Percentiles rank a stretch among this genome's conserved stretches.
phyloP scores from a whole-genome alignment of 768 basidiomycete genomes.

The Panaeolus papilionaceus region DNA sequence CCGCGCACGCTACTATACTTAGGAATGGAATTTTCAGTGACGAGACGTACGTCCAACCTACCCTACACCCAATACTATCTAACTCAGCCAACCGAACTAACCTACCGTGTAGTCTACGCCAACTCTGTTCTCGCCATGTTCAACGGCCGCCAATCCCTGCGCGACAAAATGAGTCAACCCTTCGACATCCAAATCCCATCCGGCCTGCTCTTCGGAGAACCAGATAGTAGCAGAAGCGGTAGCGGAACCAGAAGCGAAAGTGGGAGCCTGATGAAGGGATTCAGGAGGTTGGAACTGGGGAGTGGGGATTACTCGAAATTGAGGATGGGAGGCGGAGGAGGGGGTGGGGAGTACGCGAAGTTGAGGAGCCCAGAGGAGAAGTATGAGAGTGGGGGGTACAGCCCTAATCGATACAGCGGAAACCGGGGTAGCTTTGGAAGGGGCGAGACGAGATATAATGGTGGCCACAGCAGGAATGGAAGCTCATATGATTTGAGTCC shows the following conservation, averaged over 20 bases:
- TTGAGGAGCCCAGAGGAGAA: not conserved
- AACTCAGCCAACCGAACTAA: not conserved
- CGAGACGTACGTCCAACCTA: slow-evolving; percentile 32
- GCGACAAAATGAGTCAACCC: slow-evolving; percentile 29
- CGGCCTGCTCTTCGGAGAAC: slow-evolving; percentile 21
- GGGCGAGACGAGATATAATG: not conserved
- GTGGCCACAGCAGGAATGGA: not conserved
- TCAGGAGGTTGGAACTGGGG: not conserved
- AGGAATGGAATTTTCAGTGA: slow-evolving; percentile 37
- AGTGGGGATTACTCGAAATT: not conserved
- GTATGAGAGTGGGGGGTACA: not conserved
- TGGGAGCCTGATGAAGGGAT: not conserved
- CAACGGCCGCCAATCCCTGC: slow-evolving; percentile 30
- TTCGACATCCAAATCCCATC: slow-evolving; percentile 29
- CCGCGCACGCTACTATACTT: slow-evolving; percentile 38
- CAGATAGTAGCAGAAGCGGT: not conserved
- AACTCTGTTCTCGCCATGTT: slow-evolving; percentile 31
- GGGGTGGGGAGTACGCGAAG: not conserved
- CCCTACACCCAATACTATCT: not conserved
- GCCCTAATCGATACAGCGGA: too few relatives aligned
- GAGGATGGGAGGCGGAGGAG: not conserved
- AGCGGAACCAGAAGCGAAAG: not conserved
- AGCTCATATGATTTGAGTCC: not conserved
- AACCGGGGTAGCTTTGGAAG: too few relatives aligned
- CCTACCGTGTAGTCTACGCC: slow-evolving; percentile 24